phyloP scores from a whole-genome alignment of 2,329 filamentous ascomycete genomes.

The Pochonia chlamydosporia region DNA sequence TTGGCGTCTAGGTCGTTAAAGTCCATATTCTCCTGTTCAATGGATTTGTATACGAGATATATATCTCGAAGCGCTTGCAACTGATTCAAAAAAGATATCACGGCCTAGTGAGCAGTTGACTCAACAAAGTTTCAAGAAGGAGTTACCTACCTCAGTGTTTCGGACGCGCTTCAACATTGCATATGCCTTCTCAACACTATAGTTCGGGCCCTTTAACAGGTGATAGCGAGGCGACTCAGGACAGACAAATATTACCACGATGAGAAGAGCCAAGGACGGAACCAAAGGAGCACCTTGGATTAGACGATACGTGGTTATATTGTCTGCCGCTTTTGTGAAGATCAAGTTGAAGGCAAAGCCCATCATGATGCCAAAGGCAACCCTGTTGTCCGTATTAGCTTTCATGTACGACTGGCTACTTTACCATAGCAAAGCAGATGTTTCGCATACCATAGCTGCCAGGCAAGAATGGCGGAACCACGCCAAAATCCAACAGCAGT shows the following conservation, averaged over 20 bases:
- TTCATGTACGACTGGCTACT: too few species aligned
- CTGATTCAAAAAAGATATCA: constrained; percentile 12
- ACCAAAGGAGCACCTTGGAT: constrained; percentile 34
- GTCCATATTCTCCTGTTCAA: constrained; percentile 22
- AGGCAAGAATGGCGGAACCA: constrained; percentile 40
- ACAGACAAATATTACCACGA: constrained; percentile 29
- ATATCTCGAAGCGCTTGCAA: constrained; percentile 35
- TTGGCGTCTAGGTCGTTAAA: constrained; percentile 15
- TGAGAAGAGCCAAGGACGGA: constrained; percentile 27
- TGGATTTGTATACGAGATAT: constrained; percentile 31
- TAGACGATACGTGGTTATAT: constrained; percentile 17
- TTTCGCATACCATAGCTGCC: constrained; percentile 40
- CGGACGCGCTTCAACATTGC: constrained; percentile 27
- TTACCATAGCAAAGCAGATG: too few species aligned
- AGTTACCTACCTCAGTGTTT: constrained; percentile 24
- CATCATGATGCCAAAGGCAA: constrained; percentile 30
- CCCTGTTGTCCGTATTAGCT: constrained; percentile 11
- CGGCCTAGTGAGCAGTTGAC: neutral
- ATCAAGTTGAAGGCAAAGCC: constrained; percentile 31
- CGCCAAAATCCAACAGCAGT: constrained; percentile 41
- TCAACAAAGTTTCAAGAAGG: neutral
- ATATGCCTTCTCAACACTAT: constrained; percentile 31
- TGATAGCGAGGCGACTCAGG: constrained; percentile 37
- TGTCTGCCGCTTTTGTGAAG: constrained; percentile 20
- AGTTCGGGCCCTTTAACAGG: constrained; percentile 31